phyloP scores from a whole-genome alignment of 2,329 filamentous ascomycete genomes.

The Aspergillus glaucus region DNA sequence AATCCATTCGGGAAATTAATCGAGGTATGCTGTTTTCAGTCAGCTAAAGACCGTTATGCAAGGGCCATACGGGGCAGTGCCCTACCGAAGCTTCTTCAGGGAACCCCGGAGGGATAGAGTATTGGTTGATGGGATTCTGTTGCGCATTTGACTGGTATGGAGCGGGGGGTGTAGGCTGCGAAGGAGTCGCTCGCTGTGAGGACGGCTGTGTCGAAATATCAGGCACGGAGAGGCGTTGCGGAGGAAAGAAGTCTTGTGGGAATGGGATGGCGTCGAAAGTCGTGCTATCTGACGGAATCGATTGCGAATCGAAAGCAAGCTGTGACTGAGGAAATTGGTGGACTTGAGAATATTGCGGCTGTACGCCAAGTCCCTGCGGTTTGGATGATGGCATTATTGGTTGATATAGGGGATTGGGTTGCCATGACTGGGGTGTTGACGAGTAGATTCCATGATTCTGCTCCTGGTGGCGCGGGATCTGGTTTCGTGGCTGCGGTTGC shows the following conservation, averaged over 20 bases:
- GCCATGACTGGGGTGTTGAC: conserved; percentile 27
- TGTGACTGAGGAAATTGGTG: conserved; percentile 26
- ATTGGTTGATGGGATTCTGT: conserved; percentile 19
- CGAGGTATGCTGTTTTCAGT: conserved; percentile 16
- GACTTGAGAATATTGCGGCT: conserved; percentile 26
- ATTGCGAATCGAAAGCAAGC: conserved; percentile 23
- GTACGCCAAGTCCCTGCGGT: conserved; percentile 20
- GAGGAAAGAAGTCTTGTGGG: conserved; percentile 25
- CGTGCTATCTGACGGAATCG: conserved; percentile 23
- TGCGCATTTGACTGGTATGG: conserved; percentile 13
- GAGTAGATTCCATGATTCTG: conserved; percentile 28
- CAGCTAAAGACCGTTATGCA: conserved; percentile 4
- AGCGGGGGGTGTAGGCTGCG: conserved; percentile 17
- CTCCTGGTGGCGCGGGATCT: conserved; percentile 20
- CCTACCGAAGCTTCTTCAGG: conserved; percentile 21
- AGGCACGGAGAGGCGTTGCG: conserved; percentile 20
- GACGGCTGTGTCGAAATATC: conserved; percentile 23
- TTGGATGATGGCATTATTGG: conserved; percentile 16
- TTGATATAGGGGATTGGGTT: conserved; percentile 25
- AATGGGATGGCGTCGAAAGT: conserved; percentile 29
- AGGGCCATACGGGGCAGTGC: not conserved
- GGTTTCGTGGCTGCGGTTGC: conserved; percentile 13
- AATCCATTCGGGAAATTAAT: conserved; percentile 29
- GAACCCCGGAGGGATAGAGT: conserved; percentile 21
- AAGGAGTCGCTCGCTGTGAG: conserved; percentile 11